Evolutionary conservation across 495 filamentous ascomycete species (phyloP), one percentile per base, ranked within the genome.

Genomic region (Sordaria brevicollis): DNA sequence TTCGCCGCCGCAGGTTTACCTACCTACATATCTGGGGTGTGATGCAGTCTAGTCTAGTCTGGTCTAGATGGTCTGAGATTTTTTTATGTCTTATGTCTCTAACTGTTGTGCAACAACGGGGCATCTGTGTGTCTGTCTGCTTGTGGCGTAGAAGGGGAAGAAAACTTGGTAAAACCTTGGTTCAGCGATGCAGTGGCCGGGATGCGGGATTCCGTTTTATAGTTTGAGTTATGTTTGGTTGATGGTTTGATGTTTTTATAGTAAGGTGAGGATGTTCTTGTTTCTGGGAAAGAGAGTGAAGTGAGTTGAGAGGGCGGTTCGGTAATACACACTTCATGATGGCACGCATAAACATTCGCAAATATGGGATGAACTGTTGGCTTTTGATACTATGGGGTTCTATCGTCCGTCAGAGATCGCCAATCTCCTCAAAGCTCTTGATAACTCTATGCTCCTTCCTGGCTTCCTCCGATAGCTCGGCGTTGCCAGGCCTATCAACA

Each of bases 401-500:
- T 62, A 8, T 15, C 25, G 13, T 8, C 49, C 13, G n/a, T 62
- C 49, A 62, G 2, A 62, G 13, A 57, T 70, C 68, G 33, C 65
- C 70, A 31, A 85, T 72, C 72, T 79, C 74, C 49, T 78, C 80
- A 73, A 87, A 86, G 29, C 80, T 83, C 66, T 76, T 76, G 65
- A 88, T 75, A 65, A 86, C 79, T 69, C 54, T 72, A 71, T 85
- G 77, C 70, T 75, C 65, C 69, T 76, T 71, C 71, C 75, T 77
- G n/a, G 80, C 82, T n/a, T 84, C 83, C 36, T 76, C 74, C 11
- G 75, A 76, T 70, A 91, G 77, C 34, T 80, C 80, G 34, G 84
- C 81, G 77, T 93, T 92, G 33, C 90, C 90, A 5, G 86, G 86
- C 67, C 90, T 79, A 57, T 89, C 82, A 66, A 90, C 84, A 31